Base-by-base conservation (phyloP, 345 rosid species). In the Populus deltoides region DNA sequence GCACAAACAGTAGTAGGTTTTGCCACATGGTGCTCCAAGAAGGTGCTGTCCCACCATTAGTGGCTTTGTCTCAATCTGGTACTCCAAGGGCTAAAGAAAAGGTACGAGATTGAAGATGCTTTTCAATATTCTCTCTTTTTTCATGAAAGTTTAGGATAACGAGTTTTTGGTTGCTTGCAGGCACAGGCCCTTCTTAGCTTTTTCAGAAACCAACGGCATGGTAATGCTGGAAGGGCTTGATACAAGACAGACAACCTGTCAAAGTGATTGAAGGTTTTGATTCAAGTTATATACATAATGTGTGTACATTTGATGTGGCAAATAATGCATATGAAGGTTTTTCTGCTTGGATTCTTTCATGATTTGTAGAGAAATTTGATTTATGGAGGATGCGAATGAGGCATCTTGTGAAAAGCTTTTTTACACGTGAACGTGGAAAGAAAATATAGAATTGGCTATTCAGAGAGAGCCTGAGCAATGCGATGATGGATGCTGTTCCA, bases 41-140 rank as follows among this genome's bases (percentile, higher is more conserved):
- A 87, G 97, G 99, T 66, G 98, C 90, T 55, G 93, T 92, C 72
- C 99, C 97, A 11, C 98, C 99, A 45, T 83, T 97, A 29, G 95
- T 94, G 84, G 97, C 93, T 22, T 85, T 97, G 76, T 89, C 97
- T 33, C 94, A 88, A 77, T 81, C 95, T 24, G 99, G 99, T 85
- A 92, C 98, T 55, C 85, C 92, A 25, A 88, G 98, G 79, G 98
- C 92, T 71, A 94, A 81, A 90, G 99, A 92, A 80, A 97, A 97
- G 97, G 99, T 94, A 75, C 9, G 0, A 31, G 66, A 16, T 18
- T 49, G 74, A 33, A 68, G 12, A 49, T 25, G 8, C 18, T 73
- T 75, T 35, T 71, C 53, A 11, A 35, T 41, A 7, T 31, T 79
- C 73, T 39, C 25, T 53, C 12, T 0, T 24, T 51, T 29, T 61